Percentiles rank a stretch among this genome's conserved stretches.
Conservation (phyloP, 176 grass and related monocot genomes). For the Ananas comosus region DNA sequence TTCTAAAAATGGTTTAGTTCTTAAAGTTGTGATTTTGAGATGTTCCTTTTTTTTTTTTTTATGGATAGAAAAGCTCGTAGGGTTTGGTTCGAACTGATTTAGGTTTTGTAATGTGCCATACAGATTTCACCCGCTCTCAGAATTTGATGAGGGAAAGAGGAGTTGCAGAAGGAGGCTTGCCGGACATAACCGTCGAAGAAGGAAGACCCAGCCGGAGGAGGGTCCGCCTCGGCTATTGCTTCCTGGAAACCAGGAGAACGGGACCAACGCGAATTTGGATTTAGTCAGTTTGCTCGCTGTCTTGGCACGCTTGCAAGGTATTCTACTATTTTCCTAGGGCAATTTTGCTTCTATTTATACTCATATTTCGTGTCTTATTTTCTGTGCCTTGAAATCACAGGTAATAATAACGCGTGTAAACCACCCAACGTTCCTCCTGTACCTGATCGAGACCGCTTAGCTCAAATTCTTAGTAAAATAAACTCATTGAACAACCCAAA, state of each 20-base stretch:
- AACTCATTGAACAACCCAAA: slow-evolving; percentile 54
- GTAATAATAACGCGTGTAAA: slow-evolving; percentile 47
- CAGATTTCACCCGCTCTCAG: slow-evolving; percentile 87
- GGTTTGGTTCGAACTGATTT: neutral
- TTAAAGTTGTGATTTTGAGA: too few relatives aligned
- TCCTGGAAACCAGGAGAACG: slow-evolving; percentile 73
- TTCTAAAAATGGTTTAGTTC: too few relatives aligned
- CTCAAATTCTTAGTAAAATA: slow-evolving; percentile 78
- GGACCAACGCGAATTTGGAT: slow-evolving; percentile 55
- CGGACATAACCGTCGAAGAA: slow-evolving; percentile 80
- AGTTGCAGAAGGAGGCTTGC: slow-evolving; percentile 93
- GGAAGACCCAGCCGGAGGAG: slow-evolving; percentile 84
- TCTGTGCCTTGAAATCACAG: slow-evolving; percentile 24
- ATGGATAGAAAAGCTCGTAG: neutral
- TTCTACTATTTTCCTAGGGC: neutral
- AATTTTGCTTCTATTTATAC: slow-evolving; percentile 1
- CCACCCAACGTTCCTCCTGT: slow-evolving; percentile 34
- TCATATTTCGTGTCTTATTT: neutral
- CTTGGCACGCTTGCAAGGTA: slow-evolving; percentile 75
- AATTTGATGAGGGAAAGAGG: slow-evolving; percentile 97
- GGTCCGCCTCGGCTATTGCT: slow-evolving; percentile 67
- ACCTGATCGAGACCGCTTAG: slow-evolving; percentile 62
- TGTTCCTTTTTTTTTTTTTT: neutral
- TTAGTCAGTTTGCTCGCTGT: slow-evolving; percentile 83
- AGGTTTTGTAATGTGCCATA: slow-evolving; percentile 12